phyloP scores from a whole-genome alignment of 2,329 filamentous ascomycete species.

The Clonostachys chloroleuca region DNA sequence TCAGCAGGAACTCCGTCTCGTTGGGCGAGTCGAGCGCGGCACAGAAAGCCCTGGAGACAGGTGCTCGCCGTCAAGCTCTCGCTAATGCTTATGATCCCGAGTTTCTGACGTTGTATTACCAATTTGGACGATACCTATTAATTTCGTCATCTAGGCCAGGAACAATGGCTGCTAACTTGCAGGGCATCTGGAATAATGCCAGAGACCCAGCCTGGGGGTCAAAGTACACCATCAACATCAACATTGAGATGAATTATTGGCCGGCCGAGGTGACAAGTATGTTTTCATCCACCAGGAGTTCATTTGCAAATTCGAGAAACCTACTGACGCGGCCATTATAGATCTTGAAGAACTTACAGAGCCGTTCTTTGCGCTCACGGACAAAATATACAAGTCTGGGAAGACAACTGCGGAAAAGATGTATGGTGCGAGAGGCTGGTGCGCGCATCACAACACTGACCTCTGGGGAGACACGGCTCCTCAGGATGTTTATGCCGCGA shows the following conservation, averaged over 20 bases:
- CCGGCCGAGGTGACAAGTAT: constrained; percentile 8
- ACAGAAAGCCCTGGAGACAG: too few species aligned
- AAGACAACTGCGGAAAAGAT: constrained; percentile 15
- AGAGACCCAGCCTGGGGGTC: constrained; percentile 31
- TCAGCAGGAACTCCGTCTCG: too few species aligned
- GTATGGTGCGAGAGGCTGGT: constrained; percentile 15
- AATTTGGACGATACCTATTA: constrained; percentile 16
- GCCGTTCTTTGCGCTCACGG: constrained; percentile 23
- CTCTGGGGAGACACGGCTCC: constrained; percentile 23
- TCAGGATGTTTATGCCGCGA: constrained; percentile 3
- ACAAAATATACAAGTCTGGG: background rate
- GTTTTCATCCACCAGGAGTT: too few species aligned
- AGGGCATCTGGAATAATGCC: constrained; percentile 36
- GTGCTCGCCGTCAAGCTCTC: background rate
- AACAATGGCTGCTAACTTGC: constrained; percentile 34
- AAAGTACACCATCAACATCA: constrained; percentile 40
- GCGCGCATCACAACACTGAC: constrained; percentile 28
- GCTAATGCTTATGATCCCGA: background rate
- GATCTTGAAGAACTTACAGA: constrained; percentile 13
- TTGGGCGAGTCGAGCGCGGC: too few species aligned
- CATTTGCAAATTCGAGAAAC: too few species aligned
- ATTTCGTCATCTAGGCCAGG: constrained; percentile 17
- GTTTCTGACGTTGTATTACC: background rate
- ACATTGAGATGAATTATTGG: constrained; percentile 37
- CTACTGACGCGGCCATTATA: too few species aligned